Percentiles rank a stretch among this genome's conserved stretches.
phyloP scores from a whole-genome alignment of 2,329 filamentous ascomycete species.

The Hyphodiscus sp. region DNA sequence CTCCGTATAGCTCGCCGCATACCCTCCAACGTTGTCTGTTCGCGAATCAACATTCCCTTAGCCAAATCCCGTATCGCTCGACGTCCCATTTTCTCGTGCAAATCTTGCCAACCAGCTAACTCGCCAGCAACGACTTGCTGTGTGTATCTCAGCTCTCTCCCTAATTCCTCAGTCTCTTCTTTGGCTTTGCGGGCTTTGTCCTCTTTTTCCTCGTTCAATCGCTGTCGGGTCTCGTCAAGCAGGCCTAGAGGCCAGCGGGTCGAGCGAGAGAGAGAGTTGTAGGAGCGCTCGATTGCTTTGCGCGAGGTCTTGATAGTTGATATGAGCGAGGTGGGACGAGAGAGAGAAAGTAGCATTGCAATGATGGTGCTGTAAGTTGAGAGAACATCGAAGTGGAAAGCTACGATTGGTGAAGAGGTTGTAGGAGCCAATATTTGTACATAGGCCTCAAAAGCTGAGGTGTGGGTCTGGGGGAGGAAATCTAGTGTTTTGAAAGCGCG shows the following conservation, averaged over 20 bases:
- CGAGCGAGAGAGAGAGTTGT: constrained; percentile 65
- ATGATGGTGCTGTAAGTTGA: constrained; percentile 79
- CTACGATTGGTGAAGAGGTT: constrained; percentile 65
- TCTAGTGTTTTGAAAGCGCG: constrained; percentile 47
- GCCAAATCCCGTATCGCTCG: constrained; percentile 72
- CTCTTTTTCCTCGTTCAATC: constrained; percentile 77
- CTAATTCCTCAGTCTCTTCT: constrained; percentile 65
- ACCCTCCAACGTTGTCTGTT: constrained; percentile 71
- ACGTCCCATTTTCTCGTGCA: constrained; percentile 71
- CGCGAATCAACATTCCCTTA: constrained; percentile 69
- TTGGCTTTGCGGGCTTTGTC: constrained; percentile 67
- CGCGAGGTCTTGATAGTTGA: constrained; percentile 66
- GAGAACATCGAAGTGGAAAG: constrained; percentile 69
- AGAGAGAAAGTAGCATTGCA: constrained; percentile 72
- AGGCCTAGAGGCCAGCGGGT: constrained; percentile 76
- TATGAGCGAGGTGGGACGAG: constrained; percentile 73
- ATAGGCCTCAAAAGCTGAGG: constrained; percentile 67
- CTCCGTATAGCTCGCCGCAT: constrained; percentile 70
- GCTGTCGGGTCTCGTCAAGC: constrained; percentile 80
- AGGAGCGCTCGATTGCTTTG: constrained; percentile 71
- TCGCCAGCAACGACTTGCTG: constrained; percentile 90
- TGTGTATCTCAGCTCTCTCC: constrained; percentile 79
- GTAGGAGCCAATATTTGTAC: constrained; percentile 56
- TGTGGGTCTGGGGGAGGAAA: constrained; percentile 63
- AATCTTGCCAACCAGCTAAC: constrained; percentile 88